Evolutionary conservation across 2,329 filamentous ascomycete species (phyloP).

Genomic region (Aspergillus candidus): DNA sequence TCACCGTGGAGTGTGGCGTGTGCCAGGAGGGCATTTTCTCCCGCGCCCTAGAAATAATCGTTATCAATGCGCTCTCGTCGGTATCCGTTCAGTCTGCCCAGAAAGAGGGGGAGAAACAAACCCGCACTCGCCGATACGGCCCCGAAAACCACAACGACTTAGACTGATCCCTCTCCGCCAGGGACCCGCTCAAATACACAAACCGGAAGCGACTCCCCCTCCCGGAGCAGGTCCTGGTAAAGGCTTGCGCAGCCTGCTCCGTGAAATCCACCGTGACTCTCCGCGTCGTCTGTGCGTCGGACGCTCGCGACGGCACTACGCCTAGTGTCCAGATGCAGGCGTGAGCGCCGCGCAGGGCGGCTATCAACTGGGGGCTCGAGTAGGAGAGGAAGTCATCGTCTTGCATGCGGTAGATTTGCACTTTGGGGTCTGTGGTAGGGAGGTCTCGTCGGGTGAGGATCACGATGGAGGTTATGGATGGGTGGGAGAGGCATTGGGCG

Average conservation of each 20-base stretch:
- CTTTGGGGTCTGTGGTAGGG: constrained; percentile 40
- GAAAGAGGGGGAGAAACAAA: constrained; percentile 1
- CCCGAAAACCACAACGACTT: constrained; percentile 15
- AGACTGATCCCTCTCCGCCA: constrained; percentile 13
- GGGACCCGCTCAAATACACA: constrained; percentile 15
- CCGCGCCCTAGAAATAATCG: too few species aligned
- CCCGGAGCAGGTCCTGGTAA: background rate
- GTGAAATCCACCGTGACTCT: constrained; percentile 11
- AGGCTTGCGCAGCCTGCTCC: constrained; percentile 3
- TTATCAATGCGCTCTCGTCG: too few species aligned
- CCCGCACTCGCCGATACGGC: constrained; percentile 13
- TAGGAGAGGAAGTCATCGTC: constrained; percentile 52
- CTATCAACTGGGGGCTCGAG: constrained; percentile 37
- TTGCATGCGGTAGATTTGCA: constrained; percentile 40
- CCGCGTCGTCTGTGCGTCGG: background rate
- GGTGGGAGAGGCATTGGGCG: constrained; percentile 45
- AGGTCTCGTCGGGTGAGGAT: constrained; percentile 48
- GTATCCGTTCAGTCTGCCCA: background rate
- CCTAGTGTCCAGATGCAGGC: constrained; percentile 40
- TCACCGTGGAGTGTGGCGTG: background rate
- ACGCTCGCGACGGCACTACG: background rate
- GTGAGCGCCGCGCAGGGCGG: constrained; percentile 37
- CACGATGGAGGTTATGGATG: constrained; percentile 47
- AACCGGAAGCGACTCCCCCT: constrained; percentile 9
- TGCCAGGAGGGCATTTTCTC: background rate